These are phyloP conservation scores for Candida maris DNA, from an alignment of 805 yeast species.

Conservation along the genomic window DNA sequence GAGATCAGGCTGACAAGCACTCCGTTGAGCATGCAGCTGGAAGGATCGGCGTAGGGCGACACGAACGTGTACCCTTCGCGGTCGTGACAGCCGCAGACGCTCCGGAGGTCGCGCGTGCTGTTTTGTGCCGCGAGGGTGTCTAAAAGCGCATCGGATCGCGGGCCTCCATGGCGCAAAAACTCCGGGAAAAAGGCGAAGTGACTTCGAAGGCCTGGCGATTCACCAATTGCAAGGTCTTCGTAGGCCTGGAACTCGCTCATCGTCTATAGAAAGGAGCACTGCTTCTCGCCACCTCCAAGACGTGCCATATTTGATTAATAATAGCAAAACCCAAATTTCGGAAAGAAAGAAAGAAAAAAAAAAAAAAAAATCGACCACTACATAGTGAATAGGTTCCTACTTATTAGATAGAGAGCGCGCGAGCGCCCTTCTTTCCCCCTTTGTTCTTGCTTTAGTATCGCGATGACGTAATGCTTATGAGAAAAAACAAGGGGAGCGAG, in stretches of 20 bases:
- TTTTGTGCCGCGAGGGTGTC: neutral
- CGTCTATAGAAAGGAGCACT: no score
- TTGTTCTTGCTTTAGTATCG: no score
- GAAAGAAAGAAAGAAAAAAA: no score
- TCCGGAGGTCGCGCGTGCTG: neutral
- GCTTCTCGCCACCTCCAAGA: no score
- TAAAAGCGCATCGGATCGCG: neutral
- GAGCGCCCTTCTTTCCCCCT: no score
- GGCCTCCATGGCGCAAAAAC: neutral
- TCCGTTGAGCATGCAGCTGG: slow-evolving; percentile 52
- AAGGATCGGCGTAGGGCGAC: slow-evolving; percentile 41
- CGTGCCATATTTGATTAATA: no score
- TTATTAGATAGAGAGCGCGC: no score
- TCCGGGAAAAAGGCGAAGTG: neutral
- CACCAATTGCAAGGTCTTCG: neutral
- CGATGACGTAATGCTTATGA: no score
- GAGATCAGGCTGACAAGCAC: slow-evolving; percentile 36
- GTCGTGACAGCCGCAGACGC: slow-evolving; percentile 29
- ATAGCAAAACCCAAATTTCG: no score
- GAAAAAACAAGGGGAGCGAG: no score
- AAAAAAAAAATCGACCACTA: no score
- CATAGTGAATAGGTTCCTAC: no score
- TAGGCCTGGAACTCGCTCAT: neutral
- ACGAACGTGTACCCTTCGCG: slow-evolving; percentile 43
- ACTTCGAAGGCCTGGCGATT: neutral